Evolutionary conservation across 1,284 basidiomycete species (phyloP), one percentile per base, ranked within the genome.

Genomic region (Trametes pubescens): DNA sequence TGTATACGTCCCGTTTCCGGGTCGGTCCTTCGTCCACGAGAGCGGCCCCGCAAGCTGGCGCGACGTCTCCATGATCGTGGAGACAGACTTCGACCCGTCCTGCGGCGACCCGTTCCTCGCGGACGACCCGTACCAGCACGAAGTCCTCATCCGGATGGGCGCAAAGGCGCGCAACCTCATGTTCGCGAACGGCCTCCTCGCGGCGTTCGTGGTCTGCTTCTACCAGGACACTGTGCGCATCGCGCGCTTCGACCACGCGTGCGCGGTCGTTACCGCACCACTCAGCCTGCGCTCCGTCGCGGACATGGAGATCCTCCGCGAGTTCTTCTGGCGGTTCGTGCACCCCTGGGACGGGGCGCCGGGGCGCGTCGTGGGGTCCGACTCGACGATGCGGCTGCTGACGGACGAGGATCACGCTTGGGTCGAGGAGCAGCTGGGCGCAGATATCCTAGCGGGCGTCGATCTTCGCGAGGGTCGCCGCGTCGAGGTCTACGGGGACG

Each of bases 251-350:
- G 48, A 51, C 32, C 48, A 51, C 18, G 24, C 48, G 16, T 4
- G 26, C 29, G 48, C 29, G 6, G 29, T 51, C 16, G 48, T 34
- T 3, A 9, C 48, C n/a, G 10, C 10, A 4, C 18, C 21, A 3
- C 32, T 51, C 48, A 16, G 5, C 26, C 48, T 51, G 16, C 16
- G 32, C 24, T 13, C 24, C 18, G 11, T 26, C 8, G 29, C 1
- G 4, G 26, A 34, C 18, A 14, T 51, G 26, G 18, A 51, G 14
- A n/a, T 34, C 29, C 48, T 51, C 26, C 48, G 29, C 29, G 48
- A 32, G 8, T 51, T 51, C 29, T 51, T 51, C 48, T 51, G 48
- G 48, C 14, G 48, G 32, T 51, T 51, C 48, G 48, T 51, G 9
- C 48, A 51, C 16, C 48, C 48, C 9, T 51, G 24, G 48, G 48